phyloP scores from a whole-genome alignment of 176 grass and related monocot species.

The Lolium perenne region DNA sequence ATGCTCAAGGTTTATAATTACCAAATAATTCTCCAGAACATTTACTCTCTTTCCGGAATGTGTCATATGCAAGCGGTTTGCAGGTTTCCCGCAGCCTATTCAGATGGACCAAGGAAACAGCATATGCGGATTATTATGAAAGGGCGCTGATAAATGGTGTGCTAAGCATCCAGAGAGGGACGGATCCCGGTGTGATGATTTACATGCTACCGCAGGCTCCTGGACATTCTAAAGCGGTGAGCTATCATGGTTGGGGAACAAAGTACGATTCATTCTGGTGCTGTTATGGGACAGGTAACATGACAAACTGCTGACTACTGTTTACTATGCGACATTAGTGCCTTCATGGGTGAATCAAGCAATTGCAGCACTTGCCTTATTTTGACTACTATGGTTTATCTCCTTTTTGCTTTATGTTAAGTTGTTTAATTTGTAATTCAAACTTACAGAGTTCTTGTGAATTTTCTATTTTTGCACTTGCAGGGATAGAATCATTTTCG shows the following conservation, averaged over 20 bases:
- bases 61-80: constrained; percentile 17
- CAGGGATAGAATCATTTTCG: constrained; percentile 94
- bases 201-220: constrained; percentile 92
- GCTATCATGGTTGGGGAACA: constrained; percentile 96
- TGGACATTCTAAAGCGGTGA: constrained; percentile 78
- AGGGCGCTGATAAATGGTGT: constrained; percentile 95
- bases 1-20: constrained; percentile 82
- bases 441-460: background rate
- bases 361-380: background rate
- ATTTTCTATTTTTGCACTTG: constrained; percentile 26
- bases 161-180: constrained; percentile 91
- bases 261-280: constrained; percentile 94
- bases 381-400: background rate
- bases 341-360: constrained; percentile 23
- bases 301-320: constrained; percentile 10
- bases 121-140: constrained; percentile 95
- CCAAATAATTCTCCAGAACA: background rate
- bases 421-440: background rate
- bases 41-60: background rate
- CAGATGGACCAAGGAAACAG: constrained; percentile 94
- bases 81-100: constrained; percentile 90
- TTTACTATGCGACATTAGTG: background rate
- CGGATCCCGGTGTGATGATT: constrained; percentile 85
- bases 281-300: constrained; percentile 94
- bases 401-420: background rate